Evolutionary conservation across 2,329 filamentous ascomycete genomes (phyloP), one percentile per base, ranked within the genome.

Genomic region (Sporothrix dimorphospora): DNA sequence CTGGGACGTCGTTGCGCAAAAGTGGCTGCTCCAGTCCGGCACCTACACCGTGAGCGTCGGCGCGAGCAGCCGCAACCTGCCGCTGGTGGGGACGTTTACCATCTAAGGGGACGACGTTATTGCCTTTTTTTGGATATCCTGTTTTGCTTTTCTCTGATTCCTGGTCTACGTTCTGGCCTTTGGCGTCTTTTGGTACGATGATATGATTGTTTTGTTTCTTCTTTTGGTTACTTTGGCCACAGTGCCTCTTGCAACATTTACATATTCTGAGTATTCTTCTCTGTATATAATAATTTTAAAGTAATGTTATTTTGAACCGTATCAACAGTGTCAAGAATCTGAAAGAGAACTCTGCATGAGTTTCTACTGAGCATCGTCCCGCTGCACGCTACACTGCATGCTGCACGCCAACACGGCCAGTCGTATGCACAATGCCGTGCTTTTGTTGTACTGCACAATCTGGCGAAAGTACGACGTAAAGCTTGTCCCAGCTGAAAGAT

Each of bases 1-100:
- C 34, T 92, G 90, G 91, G 88, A 92, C 77, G 83, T 86, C 4
- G 80, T 78, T 1, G 83, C 82, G 42, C 89, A 92, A 80, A 86
- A 87, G 76, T 92, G 90, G 90, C 81, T 81, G 30, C 75, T 88
- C 65, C 82, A 80, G 70, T 77, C 75, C 11, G 84, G 84, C 0
- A 76, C 76, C 1, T 86, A 86, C 73, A 71, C 73, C 0, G 74
- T 86, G 4, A 81, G 75, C 68, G 81, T 86, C 2, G 85, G 85
- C 0, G 78, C 78, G 0, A 86, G 83, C 74, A 86, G 84, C 75
- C 79, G 82, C 19, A 76, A 80, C 45, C 71, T 86, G 70, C 80
- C 80, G 19, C 76, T 85, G 57, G 71, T 76, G 27, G 80, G 79
- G 0, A 77, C 74, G 0, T 77, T 85, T 66, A 77, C 73, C 38